Evolutionary conservation across 1,284 basidiomycete genomes (phyloP).

Genomic region (Microbotryum silenes-acaulis): DNA sequence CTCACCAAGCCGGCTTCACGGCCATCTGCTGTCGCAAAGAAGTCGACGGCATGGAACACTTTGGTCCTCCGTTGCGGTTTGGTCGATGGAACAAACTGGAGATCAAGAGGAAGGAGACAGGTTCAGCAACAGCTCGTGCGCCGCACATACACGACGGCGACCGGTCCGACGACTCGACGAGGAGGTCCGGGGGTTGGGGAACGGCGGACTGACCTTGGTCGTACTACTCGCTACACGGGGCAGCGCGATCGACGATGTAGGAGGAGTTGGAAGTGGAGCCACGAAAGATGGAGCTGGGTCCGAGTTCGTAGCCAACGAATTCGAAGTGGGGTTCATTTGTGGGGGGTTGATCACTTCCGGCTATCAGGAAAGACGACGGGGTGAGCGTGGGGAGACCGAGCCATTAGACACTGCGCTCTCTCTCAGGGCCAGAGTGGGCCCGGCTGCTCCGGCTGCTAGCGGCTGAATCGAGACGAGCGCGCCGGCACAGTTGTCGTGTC

Average conservation of each 20-base stretch:
- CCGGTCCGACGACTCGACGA: too few relatives aligned
- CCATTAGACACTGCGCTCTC: background rate
- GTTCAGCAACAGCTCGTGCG: background rate
- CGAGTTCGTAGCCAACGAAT: background rate
- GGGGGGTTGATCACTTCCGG: background rate
- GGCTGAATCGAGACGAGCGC: too few relatives aligned
- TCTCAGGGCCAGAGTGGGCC: too few relatives aligned
- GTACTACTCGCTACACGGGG: background rate
- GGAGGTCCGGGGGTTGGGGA: background rate
- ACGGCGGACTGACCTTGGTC: constrained; percentile 1
- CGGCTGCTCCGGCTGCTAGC: too few relatives aligned
- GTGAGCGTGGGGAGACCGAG: background rate
- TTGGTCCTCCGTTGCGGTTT: background rate
- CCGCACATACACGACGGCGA: background rate
- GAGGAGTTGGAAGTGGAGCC: background rate
- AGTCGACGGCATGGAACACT: background rate
- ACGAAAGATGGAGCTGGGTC: background rate
- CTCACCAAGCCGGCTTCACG: constrained; percentile 20
- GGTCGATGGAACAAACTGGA: background rate
- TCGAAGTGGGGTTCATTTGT: background rate
- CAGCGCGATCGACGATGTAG: background rate
- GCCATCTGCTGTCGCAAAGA: constrained; percentile 3
- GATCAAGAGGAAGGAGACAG: background rate
- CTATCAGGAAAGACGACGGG: background rate
- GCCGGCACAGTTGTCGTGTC: too few relatives aligned